Base-by-base conservation (phyloP, 192 early-diverging fungal genomes). In the Coemansia brasiliensis region DNA sequence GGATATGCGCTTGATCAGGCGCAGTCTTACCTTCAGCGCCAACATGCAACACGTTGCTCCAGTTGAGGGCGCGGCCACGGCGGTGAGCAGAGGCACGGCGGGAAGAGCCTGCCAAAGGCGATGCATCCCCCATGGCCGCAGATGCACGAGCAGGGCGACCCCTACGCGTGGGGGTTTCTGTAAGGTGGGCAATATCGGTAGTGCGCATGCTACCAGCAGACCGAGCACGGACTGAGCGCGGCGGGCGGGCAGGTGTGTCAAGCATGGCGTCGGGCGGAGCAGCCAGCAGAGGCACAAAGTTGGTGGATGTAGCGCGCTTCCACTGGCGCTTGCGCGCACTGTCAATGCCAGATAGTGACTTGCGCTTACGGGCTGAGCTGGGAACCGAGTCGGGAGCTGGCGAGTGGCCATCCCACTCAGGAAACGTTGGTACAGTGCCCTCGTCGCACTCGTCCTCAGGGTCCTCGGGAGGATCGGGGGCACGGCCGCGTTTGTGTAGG, bases 291-390 rank as follows among this genome's bases (percentile, higher is more conserved):
- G 75, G 75, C 29, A 69, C 64, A 63, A 79, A 68, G 56, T 68
- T 68, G 3, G 69, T 72, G 3, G 75, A 73, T 11, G 75, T 79
- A 38, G 75, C 75, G 25, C 75, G 65, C 70, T 79, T 79, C 75
- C 75, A 79, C 62, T 79, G 75, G 66, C 75, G 75, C 60, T 79
- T 79, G 37, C 75, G 69, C 24, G 75, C 75, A 49, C 75, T 79
- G 59, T 79, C 75, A 32, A 72, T 79, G 41, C 75, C 75, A 17
- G 75, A 67, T 27, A 63, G 67, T 12, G 69, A 63, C 56, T 72
- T 79, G 70, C 75, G 75, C 75, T 79, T 79, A 65, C 75, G 75
- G 25, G 69, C 70, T 39, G 55, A 39, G 43, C 75, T 70, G 52
- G 68, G 69, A 0, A 61, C 68, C 5, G 24, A 26, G 24, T 22